Base-by-base conservation (phyloP, 106 monocot genomes). In the Acorus calamus region DNA sequence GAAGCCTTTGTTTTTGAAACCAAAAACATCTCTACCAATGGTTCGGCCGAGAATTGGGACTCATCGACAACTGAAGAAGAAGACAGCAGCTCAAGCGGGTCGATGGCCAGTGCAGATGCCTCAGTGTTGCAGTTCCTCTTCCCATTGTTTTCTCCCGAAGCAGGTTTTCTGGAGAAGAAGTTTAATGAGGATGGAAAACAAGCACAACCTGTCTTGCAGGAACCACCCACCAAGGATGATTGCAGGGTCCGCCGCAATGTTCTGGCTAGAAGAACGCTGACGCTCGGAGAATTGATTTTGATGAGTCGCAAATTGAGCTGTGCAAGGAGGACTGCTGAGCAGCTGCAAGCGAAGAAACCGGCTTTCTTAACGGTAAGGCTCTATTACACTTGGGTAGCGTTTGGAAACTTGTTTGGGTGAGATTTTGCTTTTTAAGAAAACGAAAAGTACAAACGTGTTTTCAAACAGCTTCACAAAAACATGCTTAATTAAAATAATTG, bases 211-310 rank as follows among this genome's bases (percentile, higher is more conserved):
- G 50, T 52, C 46, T 4, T 3, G 41, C 45, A 52, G 67, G 28
- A 52, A 57, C 14, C 11, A 6, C 2, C 41, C 0, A 10, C 61
- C 10, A 70, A 64, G 4, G 44, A 41, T 6, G 42, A 58, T 8
- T 48, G 65, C 8, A 44, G 51, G 52, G 63, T 49, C 55, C 14
- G 49, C 53, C 8, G 41, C 7, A 52, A 62, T 9, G 42, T 47
- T 3, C 3, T 63, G 41, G 72, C 41, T 46, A 83, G 55, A 44
- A 70, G 80, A 48, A 55, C 55, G 3, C 47, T 77, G 14, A 86
- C 90, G 2, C 90, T 91, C 2, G 90, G 71, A 11, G 90, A 91
- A 50, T 86, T 91, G 54, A 86, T 91, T 52, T 9, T 83, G 66
- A 49, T 91, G 60, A 91, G 83, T 69, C 80, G 86, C 62, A 80